Percentiles rank a stretch among this genome's conserved stretches.
Conservation (phyloP, 116 monocot species). For the Phalaenopsis hybrid region DNA sequence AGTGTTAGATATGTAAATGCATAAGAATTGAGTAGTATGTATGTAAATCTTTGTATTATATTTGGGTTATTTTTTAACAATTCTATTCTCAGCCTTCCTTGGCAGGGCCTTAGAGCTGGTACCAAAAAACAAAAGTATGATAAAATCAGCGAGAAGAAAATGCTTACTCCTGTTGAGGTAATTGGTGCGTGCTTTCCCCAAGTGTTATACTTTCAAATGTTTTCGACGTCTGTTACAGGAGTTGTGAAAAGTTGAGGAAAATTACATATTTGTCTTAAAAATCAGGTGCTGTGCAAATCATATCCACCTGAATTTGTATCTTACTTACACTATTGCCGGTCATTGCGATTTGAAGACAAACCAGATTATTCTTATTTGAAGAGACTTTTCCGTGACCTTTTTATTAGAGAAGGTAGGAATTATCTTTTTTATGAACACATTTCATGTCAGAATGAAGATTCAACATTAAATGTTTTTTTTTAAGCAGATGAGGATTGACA, state of each 20-base stretch:
- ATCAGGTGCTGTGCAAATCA: conserved; percentile 84
- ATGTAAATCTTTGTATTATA: neutral
- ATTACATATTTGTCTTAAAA: neutral
- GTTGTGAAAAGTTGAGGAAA: neutral
- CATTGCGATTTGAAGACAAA: conserved; percentile 75
- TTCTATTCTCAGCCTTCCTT: conserved; percentile 56
- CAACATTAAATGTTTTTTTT: neutral
- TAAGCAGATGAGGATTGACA: neutral
- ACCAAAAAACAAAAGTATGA: conserved; percentile 96
- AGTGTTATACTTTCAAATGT: neutral
- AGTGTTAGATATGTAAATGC: too few relatives aligned
- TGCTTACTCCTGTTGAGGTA: conserved; percentile 88
- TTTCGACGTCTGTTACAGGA: neutral
- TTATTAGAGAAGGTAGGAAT: conserved; percentile 77
- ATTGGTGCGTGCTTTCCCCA: neutral
- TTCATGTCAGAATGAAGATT: neutral
- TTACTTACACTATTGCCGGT: conserved; percentile 86
- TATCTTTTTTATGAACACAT: neutral
- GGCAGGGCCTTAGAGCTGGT: conserved; percentile 90
- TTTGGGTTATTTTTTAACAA: neutral
- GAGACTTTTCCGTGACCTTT: conserved; percentile 82
- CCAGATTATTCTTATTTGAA: conserved; percentile 92
- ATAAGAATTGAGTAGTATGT: too few relatives aligned
- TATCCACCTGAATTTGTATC: conserved; percentile 71
- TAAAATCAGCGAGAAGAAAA: conserved; percentile 96